Conservation (phyloP, 768 basidiomycete genomes). For the Nidularia pulvinata region DNA sequence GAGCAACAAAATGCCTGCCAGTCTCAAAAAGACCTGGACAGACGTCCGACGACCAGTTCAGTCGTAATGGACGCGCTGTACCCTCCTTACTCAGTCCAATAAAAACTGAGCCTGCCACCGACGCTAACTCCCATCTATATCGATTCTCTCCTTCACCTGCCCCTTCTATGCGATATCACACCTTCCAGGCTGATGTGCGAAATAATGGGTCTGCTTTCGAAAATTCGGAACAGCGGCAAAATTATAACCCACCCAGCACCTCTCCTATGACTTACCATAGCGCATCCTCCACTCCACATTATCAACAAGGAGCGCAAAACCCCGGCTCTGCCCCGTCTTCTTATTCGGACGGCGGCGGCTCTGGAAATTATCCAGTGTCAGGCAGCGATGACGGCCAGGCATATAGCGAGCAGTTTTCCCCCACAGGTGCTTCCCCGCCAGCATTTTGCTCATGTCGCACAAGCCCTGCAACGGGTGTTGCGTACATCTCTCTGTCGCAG, state of each 20-base stretch:
- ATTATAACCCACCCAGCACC: constrained; percentile 2
- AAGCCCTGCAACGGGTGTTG: constrained; percentile 55
- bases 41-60: constrained; percentile 20
- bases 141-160: constrained; percentile 68
- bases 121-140: constrained; percentile 56
- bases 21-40: constrained; percentile 33
- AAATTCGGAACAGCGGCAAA: constrained; percentile 31
- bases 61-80: constrained; percentile 34
- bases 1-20: constrained; percentile 68
- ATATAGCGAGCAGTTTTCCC: constrained; percentile 32
- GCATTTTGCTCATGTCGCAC: constrained; percentile 63
- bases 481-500: constrained; percentile 61
- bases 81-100: constrained; percentile 57
- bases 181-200: constrained; percentile 43
- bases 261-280: constrained; percentile 12
- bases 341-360: constrained; percentile 33
- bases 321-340: constrained; percentile 24
- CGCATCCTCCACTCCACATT: constrained; percentile 2
- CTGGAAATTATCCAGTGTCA: constrained; percentile 29
- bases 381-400: constrained; percentile 36
- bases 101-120: constrained; percentile 63
- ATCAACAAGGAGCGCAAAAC: constrained; percentile 1
- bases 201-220: constrained; percentile 30
- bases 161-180: constrained; percentile 53
- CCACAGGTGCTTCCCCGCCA: constrained; percentile 28